Base-by-base conservation (phyloP, 176 grass and related monocot genomes). In the Oryza punctata region DNA sequence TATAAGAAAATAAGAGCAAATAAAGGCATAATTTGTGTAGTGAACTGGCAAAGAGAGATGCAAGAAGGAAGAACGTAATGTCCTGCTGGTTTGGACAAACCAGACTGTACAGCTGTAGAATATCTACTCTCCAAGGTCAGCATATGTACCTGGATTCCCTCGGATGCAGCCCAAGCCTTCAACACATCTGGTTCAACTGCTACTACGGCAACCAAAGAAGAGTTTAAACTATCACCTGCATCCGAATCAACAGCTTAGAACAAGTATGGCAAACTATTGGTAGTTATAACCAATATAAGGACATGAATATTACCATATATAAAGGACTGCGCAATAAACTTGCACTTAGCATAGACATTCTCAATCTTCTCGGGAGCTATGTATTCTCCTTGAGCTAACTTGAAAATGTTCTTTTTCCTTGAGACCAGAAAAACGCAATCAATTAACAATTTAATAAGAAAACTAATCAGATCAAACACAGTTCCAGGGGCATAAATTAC, bases 391-490 rank as follows among this genome's bases (percentile, higher is more conserved):
- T 96, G 96, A 47, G 93, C 93, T 85, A 99, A 85, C 88, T 99
- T 99, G 81, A 96, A 96, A 87, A 99, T 99, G 70, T 96, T 99
- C 80, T 99, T 99, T 90, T 99, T 99, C 89, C 96, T 99, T 54
- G 79, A 82, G 69, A 26, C 67, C 16, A 74, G 2, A 49, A 80
- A 63, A 82, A 73, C 71, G 2, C 50, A 32, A 38, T 29, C 72
- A 80, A 75, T 64, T 43, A 81, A 24, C 8, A 67, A 78, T n/a
- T 82, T 30, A 81, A 64, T 72, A 73, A 60, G 26, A 73, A 73
- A 73, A 79, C n/a, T 75, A 38, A 12, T 47, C 2, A 72, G 47
- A 69, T n/a, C 23, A 78, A 86, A 86, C 4, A 45, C n/a, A 25
- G 30, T 68, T 27, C 30, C 78, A 35, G 33, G 10, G 10, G 23